phyloP scores from a whole-genome alignment of 1,139 yeast genomes.

The Suhomyces wounanorum region DNA sequence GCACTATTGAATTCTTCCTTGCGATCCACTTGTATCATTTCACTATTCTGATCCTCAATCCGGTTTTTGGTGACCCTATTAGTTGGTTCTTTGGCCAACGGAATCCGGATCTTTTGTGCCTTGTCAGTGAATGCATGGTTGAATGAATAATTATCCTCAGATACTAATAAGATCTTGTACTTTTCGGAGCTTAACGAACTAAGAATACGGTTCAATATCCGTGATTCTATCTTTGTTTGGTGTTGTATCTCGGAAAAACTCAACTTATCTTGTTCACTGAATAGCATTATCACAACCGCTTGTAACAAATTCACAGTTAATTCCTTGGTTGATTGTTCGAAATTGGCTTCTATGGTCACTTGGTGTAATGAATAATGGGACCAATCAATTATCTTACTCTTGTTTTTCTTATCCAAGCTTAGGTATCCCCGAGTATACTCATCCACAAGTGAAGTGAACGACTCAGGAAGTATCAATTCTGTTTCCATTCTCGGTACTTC shows the following conservation, averaged over 20 bases:
- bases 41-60: background rate
- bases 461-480: slow-evolving; percentile 16
- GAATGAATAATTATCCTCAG: slow-evolving; percentile 18
- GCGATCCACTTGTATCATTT: slow-evolving; percentile 22
- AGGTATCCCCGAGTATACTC: slow-evolving; percentile 16
- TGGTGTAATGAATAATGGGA: slow-evolving; percentile 34
- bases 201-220: slow-evolving; percentile 30
- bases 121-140: slow-evolving; percentile 35
- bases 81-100: slow-evolving; percentile 30
- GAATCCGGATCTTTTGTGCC: slow-evolving; percentile 32
- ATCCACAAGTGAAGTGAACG: slow-evolving; percentile 13
- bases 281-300: slow-evolving; percentile 36
- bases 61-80: background rate
- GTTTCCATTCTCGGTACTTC: slow-evolving; percentile 36
- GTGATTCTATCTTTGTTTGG: slow-evolving; percentile 29
- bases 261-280: slow-evolving; percentile 26
- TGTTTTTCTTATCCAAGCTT: slow-evolving; percentile 15
- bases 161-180: slow-evolving; percentile 26
- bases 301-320: slow-evolving; percentile 41
- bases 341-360: slow-evolving; percentile 30
- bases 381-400: slow-evolving; percentile 26
- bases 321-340: slow-evolving; percentile 35
- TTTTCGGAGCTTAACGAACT: slow-evolving; percentile 34
- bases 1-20: slow-evolving; percentile 32
- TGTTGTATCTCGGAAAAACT: slow-evolving; percentile 22